Evolutionary conservation across 352 stramenopile genomes (phyloP), one percentile per base, ranked within the genome.

Genomic region (Globisporangium solare): DNA sequence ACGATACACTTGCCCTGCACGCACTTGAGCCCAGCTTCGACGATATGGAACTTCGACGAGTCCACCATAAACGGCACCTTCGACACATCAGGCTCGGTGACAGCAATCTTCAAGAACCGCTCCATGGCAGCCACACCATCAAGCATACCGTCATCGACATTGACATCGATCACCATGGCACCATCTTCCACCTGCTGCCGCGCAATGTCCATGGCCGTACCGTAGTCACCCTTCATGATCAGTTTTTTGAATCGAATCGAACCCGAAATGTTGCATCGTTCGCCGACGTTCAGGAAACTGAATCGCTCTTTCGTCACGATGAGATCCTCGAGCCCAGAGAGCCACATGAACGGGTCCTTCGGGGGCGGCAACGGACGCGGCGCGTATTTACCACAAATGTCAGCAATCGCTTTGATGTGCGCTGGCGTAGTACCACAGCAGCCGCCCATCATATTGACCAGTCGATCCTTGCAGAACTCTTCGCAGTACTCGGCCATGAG

Each of bases 21-120:
- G 79, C 94, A 98, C 78, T 99, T 98, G 54, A 99, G 76, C n/a
- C 96, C 96, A 37, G 93, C 93, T 67, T 98, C 84, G 13, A 98
- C 88, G 60, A 99, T 98, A 57, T 98, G 90, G 73, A 98, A 99
- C 73, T 99, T 99, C 46, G 93, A 98, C 22, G 93, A 96, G 67
- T 99, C 96, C 51, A 99, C 76, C 96, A 99, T 98, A 71, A 99
- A 98, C 21, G 96, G 96, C 24, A 98, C 93, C 67, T 98, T 98
- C 40, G 88, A 83, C 2, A 98, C 87, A 60, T 98, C 96, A 0
- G 94, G 95, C 62, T 98, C 96, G 7, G 95, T 98, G 21, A 98
- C 89, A 21, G 94, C 93, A 69, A 99, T 98, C 78, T 98, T 98
- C 11, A 98, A 74, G 77, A 99, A 99, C 59, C 97, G 97, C 61